Conservation (phyloP, 2,329 filamentous ascomycete species). For the Ceratocystis diversiconidia region DNA sequence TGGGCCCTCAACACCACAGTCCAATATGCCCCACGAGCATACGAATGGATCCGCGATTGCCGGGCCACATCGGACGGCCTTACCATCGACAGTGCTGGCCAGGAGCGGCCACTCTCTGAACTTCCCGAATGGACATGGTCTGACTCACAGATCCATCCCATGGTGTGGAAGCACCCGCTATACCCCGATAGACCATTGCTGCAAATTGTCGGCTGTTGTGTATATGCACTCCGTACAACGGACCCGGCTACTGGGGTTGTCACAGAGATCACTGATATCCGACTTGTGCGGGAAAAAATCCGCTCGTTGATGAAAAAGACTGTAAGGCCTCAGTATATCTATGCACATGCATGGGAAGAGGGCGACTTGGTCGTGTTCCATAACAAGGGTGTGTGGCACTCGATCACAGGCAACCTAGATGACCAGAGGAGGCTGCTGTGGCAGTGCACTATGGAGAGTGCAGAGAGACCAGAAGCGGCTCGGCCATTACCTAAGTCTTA, state of each 20-base stretch:
- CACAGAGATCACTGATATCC: slow-evolving; percentile 14
- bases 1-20: slow-evolving; percentile 17
- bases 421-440: slow-evolving; percentile 23
- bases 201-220: slow-evolving; percentile 17
- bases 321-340: slow-evolving; percentile 23
- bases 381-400: slow-evolving; percentile 25
- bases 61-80: slow-evolving; percentile 14
- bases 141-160: slow-evolving; percentile 16
- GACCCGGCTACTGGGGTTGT: slow-evolving; percentile 10
- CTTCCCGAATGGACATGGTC: slow-evolving; percentile 15
- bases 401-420: slow-evolving; percentile 23
- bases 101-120: slow-evolving; percentile 6
- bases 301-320: slow-evolving; percentile 19
- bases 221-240: slow-evolving; percentile 14
- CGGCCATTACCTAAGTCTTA: background rate
- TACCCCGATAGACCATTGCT: slow-evolving; percentile 7
- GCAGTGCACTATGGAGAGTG: slow-evolving; percentile 23
- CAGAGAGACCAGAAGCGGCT: slow-evolving; percentile 9
- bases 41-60: slow-evolving; percentile 17
- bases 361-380: slow-evolving; percentile 25
- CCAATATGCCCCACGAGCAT: slow-evolving; percentile 15
- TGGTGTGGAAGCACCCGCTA: slow-evolving; percentile 17
- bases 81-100: slow-evolving; percentile 12
- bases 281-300: slow-evolving; percentile 13
- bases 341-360: slow-evolving; percentile 23